Evolutionary conservation across 2,329 filamentous ascomycete genomes (phyloP).

Genomic region (Fusarium hainanense): DNA sequence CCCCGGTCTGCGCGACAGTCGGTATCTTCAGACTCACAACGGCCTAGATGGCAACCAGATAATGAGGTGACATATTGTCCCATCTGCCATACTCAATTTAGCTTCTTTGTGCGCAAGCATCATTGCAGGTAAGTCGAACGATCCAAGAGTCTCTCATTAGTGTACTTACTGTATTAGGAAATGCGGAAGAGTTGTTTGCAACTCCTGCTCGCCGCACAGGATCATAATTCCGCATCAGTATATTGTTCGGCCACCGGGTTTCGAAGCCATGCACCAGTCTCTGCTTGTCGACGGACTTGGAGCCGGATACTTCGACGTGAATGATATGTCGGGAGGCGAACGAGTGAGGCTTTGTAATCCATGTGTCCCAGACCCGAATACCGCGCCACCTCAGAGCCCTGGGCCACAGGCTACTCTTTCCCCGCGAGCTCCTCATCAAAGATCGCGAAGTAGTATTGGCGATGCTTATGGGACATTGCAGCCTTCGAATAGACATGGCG

Average conservation of each 20-base stretch:
- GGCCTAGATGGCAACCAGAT: constrained; percentile 91
- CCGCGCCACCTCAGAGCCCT: constrained; percentile 62
- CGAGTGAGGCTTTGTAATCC: constrained; percentile 70
- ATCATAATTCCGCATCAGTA: constrained; percentile 95
- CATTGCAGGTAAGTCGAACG: constrained; percentile 77
- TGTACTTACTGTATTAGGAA: constrained; percentile 65
- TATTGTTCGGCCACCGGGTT: constrained; percentile 80
- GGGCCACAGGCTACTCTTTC: constrained; percentile 50
- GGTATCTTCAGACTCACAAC: constrained; percentile 58
- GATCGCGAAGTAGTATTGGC: constrained; percentile 59
- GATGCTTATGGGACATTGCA: constrained; percentile 47
- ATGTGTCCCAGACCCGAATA: constrained; percentile 71
- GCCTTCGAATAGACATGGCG: constrained; percentile 49
- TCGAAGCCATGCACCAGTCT: constrained; percentile 53
- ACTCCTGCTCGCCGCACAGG: constrained; percentile 88
- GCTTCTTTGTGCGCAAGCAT: constrained; percentile 88
- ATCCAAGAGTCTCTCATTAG: not conserved
- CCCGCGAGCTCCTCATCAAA: constrained; percentile 54
- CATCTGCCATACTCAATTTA: constrained; percentile 84
- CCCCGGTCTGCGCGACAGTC: constrained; percentile 33
- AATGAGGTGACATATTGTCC: constrained; percentile 83
- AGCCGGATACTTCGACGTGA: constrained; percentile 57
- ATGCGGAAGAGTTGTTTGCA: constrained; percentile 93
- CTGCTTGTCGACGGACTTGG: constrained; percentile 54
- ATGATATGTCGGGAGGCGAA: constrained; percentile 64